Evolutionary conservation across 2,329 filamentous ascomycete species (phyloP), one percentile per base, ranked within the genome.

Genomic region (Pseudopyrenochaeta lycopersici): DNA sequence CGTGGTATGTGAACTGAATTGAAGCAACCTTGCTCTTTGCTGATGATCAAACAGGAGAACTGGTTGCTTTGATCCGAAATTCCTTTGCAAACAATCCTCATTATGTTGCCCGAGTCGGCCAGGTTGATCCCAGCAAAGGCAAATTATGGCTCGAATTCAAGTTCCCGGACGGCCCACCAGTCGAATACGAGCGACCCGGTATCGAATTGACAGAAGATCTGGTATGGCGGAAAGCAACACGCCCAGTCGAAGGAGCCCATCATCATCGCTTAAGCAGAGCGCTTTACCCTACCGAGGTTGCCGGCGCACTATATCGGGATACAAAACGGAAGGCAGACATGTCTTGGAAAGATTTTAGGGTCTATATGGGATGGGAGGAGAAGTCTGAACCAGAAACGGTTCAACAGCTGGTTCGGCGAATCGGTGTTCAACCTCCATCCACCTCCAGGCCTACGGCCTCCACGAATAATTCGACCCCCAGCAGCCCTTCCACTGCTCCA

Each of bases 161-260:
- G 14, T 82, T 81, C 42, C 82, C 81, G 1, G 74, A 79, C 39
- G 78, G 77, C 3, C 80, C 80, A 33, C 81, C 81, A 1, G 66
- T 72, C 56, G 80, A 83, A 54, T 84, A 79, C 51, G 78, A 79
- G 54, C 76, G 78, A 3, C 77, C 73, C 17, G 82, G 82, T 7
- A 62, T 71, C 29, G 70, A 73, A 41, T 27, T 81, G 71, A 76
- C 76, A 62, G 63, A 77, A 62, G 53, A 76, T 73, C 43, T 76
- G 59, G 47, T 70, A 65, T 55, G 73, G 75, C 60, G 72, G 31
- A 63, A 61, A 51, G 57, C 66, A 7, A 72, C 61, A 2, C 61
- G 66, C n/a, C 56, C 58, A 10, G 71, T 76, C n/a, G 58, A 71
- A 17, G 39, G 60, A 9, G 17, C 56, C 14, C 64, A 80, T 17